These are phyloP conservation scores for Acephala macrosclerotiorum DNA, from an alignment of 2,329 filamentous ascomycete species.

Conservation along the genomic window DNA sequence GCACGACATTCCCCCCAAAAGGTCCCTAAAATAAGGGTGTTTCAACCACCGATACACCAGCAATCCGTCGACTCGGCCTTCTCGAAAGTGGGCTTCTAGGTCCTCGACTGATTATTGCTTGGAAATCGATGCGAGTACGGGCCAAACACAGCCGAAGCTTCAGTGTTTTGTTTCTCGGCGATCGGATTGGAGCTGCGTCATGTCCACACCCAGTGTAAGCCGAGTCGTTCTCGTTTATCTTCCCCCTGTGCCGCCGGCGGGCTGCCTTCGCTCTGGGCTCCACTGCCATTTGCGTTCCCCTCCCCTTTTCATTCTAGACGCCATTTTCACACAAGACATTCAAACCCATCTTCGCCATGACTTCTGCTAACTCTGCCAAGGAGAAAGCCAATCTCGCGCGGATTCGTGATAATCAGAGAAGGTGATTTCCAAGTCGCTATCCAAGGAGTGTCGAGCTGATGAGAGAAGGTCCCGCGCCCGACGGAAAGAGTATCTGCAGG, in stretches of 20 bases:
- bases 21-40: not conserved
- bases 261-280: not conserved
- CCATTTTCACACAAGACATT: not conserved
- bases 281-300: not conserved
- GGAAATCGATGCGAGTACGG: too few species aligned
- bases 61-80: not conserved
- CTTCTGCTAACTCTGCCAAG: slow-evolving; percentile 30
- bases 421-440: not conserved
- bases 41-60: not conserved
- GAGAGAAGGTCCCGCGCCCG: slow-evolving; percentile 69
- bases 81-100: too few species aligned
- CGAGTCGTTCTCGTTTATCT: not conserved
- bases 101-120: too few species aligned
- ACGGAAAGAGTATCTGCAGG: slow-evolving; percentile 75
- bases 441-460: not conserved
- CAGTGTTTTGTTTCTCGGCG: too few species aligned
- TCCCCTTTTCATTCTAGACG: not conserved
- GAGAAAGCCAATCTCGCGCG: slow-evolving; percentile 55
- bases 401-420: slow-evolving; percentile 77
- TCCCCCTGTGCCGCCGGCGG: too few species aligned
- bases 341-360: slow-evolving; percentile 9
- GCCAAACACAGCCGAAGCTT: too few species aligned
- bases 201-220: not conserved
- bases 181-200: not conserved
- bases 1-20: not conserved